Evolutionary conservation across 768 basidiomycete species (phyloP).

Genomic region (Macrolepiota albuminosa): DNA sequence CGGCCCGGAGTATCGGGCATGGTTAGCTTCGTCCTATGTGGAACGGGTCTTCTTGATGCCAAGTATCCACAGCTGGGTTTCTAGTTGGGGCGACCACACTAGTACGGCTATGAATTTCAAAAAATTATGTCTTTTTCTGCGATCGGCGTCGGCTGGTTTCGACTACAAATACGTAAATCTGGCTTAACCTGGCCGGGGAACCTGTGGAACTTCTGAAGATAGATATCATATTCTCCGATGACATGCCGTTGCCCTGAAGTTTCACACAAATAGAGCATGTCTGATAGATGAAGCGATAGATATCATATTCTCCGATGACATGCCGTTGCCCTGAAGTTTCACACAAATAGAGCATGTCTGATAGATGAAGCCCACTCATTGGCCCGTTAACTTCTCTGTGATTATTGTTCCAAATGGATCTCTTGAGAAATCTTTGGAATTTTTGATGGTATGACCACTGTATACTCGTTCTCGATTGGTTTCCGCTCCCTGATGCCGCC

Average conservation of each 20-base stretch:
- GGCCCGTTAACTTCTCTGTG: no score
- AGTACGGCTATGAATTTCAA: neutral
- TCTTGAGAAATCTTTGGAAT: no score
- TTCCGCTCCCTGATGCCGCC: no score
- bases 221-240: neutral
- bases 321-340: neutral
- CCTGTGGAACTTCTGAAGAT: neutral
- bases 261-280: neutral
- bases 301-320: neutral
- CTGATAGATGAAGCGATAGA: no score
- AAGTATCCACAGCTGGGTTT: neutral
- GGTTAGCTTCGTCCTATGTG: no score
- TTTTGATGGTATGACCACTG: no score
- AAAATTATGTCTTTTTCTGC: neutral
- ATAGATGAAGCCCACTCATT: no score
- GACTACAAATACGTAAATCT: no score
- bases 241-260: neutral
- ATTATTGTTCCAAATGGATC: no score
- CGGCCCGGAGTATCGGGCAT: neutral
- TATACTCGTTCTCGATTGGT: no score
- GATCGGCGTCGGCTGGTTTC: neutral
- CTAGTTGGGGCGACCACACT: neutral
- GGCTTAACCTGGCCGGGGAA: no score
- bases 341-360: neutral
- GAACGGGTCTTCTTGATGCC: neutral